Evolutionary conservation across 2,329 filamentous ascomycete genomes (phyloP), one percentile per base, ranked within the genome.

Genomic region (Colletotrichum tabaci): DNA sequence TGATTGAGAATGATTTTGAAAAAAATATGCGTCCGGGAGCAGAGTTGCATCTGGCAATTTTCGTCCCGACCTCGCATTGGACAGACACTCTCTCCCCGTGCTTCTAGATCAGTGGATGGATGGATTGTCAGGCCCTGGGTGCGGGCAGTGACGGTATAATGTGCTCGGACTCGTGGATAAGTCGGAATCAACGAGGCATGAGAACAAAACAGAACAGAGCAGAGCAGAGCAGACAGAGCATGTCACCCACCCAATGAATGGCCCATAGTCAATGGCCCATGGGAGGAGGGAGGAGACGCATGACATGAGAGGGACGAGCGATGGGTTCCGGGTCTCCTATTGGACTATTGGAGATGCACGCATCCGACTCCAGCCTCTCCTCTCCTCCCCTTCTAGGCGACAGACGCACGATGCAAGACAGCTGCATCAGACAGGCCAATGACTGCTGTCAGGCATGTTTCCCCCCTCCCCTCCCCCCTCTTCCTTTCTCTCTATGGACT

Each of bases 11-110:
- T 40, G 49, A 61, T 44, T 40, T 61, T 26, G 3, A 58, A 60
- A 4, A 49, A 66, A 40, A 26, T 50, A 64, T 64, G 62, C 62
- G 52, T 23, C 50, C 40, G 57, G 35, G 55, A 26, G 42, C 26
- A 71, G 63, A 67, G 63, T 67, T 50, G 64, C 64, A 71, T 67
- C 50, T 57, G 50, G n/a, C 50, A 57, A 62, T 67, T 44, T 57
- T 68, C 58, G 58, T 64, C 65, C 68, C 58, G 68, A 55, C 58
- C 40, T 21, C 16, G 44, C 57, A 71, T 50, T 6, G 35, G 16
- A 23, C 44, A 35, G 26, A n/a, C 18, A 30, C 26, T 13, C 46
- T 47, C 16, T 26, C 4, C 23, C 61, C 40, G 46, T 49, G 46
- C n/a, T 18, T 9, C 40, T 35, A 10, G 40, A 2, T 49, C 6